These are phyloP conservation scores for Cinchona pubescens DNA, from an alignment of 257 asterid genomes.

Conservation along the genomic window DNA sequence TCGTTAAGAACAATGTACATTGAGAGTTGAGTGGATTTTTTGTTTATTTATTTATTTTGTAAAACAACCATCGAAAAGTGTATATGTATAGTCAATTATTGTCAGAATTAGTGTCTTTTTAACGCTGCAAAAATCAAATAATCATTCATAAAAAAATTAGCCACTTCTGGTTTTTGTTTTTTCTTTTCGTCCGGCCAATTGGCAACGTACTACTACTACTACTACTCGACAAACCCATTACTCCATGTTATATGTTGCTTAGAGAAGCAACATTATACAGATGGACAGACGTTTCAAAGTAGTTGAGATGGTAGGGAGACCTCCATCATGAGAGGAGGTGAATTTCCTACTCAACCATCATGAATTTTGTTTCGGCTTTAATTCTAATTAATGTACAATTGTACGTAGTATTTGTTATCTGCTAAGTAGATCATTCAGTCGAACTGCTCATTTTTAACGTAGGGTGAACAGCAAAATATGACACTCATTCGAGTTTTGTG, in stretches of 20 bases:
- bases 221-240: background rate
- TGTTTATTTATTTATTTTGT: no score
- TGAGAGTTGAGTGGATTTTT: background rate
- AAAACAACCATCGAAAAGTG: background rate
- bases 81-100: background rate
- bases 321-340: slow-evolving; percentile 15
- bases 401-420: no score
- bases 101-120: background rate
- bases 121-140: background rate
- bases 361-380: background rate
- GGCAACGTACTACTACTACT: no score
- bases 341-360: background rate
- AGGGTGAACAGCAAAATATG: no score
- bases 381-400: no score
- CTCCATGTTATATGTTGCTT: slow-evolving; percentile 1
- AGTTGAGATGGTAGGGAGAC: slow-evolving; percentile 15
- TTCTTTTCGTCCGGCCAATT: slow-evolving; percentile 1
- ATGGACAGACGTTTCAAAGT: background rate
- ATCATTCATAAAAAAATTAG: background rate
- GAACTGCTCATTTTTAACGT: no score
- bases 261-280: slow-evolving; percentile 7
- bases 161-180: background rate
- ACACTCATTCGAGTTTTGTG: no score
- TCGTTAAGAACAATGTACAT: background rate
- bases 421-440: no score